Base-by-base conservation (phyloP, 768 basidiomycete genomes). In the Rossbeevera mucosa region DNA sequence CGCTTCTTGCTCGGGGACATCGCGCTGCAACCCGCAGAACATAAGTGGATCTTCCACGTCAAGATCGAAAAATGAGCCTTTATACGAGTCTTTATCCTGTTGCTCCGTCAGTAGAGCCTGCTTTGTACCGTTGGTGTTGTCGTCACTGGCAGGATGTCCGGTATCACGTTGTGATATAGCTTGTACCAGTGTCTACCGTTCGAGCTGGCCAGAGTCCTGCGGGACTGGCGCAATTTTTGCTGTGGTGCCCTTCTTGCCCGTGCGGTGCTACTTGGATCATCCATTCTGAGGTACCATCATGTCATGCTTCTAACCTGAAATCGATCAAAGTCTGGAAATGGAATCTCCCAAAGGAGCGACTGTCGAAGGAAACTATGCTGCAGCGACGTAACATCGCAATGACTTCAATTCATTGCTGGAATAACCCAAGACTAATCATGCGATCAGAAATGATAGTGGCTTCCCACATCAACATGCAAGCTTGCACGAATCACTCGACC, bases 111-210 rank as follows among this genome's bases (percentile, higher is more conserved):
- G 31, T 47, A 5, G 30, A 29, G 40, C 45, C 52, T 50, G 47
- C 42, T 7, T 48, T 31, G 43, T 44, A 41, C 36, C 4, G 4
- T 36, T 36, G n/a, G n/a, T n/a, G 41, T 44, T 16, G 36, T 53
- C 29, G 53, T n/a, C n/a, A n/a, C n/a, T n/a, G n/a, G n/a, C n/a
- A n/a, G 49, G 48, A 46, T 30, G 42, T 52, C 21, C 41, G 26
- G 43, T 50, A 21, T 60, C 29, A 26, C 24, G 7, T 40, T 16
- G n/a, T n/a, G n/a, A n/a, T n/a, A n/a, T n/a, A n/a, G n/a, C n/a
- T n/a, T n/a, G 44, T 26, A 30, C 38, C 24, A 44, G 36, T 80
- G 28, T 76, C 85, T 86, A 91, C n/a, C 73, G 72, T 62, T 88
- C 26, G 26, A 7, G 9, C 26, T 8, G 5, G 26, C 26, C 7